These are phyloP conservation scores for Penicillium longicatenatum DNA, from an alignment of 495 filamentous ascomycete species.

Conservation along the genomic window DNA sequence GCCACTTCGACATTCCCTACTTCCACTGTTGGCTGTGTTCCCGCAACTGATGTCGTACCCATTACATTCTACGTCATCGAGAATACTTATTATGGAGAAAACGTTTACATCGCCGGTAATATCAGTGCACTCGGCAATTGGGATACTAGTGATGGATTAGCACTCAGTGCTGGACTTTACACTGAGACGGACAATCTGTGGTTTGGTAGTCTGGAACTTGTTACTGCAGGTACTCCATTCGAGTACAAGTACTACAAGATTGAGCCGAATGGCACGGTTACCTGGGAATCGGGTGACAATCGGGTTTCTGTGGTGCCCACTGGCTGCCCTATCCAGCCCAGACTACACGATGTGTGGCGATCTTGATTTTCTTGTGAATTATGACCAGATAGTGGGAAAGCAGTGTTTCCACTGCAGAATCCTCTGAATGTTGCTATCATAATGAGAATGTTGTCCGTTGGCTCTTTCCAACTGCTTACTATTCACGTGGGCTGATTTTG, in stretches of 20 bases:
- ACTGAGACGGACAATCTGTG: conserved; percentile 12
- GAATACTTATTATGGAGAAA: conserved; percentile 16
- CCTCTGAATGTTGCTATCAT: too few relatives aligned
- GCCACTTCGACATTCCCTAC: conserved; percentile 18
- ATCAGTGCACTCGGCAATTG: conserved; percentile 5
- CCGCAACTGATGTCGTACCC: conserved; percentile 9
- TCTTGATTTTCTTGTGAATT: background rate
- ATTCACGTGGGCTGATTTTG: too few relatives aligned
- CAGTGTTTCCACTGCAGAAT: too few relatives aligned
- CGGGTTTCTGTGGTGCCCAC: conserved; percentile 14
- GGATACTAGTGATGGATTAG: conserved; percentile 10
- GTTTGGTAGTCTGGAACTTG: conserved; percentile 13
- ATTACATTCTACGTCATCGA: conserved; percentile 17
- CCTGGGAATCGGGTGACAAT: conserved; percentile 12
- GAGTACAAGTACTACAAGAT: conserved; percentile 21
- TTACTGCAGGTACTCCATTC: conserved; percentile 11
- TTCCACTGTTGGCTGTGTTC: conserved; percentile 5
- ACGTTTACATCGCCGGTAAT: conserved; percentile 12
- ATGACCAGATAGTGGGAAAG: background rate
- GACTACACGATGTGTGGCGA: conserved; percentile 11
- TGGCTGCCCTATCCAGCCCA: conserved; percentile 14
- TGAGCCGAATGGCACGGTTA: conserved; percentile 10
- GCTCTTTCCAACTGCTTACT: too few relatives aligned
- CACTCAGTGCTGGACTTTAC: conserved; percentile 10
- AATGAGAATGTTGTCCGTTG: too few relatives aligned